phyloP scores from a whole-genome alignment of 2,329 filamentous ascomycete species.

The Penicillium concentricum region DNA sequence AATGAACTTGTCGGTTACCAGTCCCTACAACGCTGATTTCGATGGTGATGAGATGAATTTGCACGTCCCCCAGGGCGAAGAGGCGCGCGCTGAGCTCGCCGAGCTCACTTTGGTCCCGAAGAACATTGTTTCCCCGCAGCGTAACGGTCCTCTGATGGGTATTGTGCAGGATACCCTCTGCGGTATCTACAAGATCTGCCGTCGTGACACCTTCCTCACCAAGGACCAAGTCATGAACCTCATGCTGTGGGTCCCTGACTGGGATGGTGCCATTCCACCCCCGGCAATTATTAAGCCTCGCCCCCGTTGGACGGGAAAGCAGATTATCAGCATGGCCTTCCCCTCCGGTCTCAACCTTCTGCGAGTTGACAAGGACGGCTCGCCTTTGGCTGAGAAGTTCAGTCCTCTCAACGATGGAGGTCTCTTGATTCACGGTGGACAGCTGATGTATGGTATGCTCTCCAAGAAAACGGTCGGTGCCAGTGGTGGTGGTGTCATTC shows the following conservation, averaged over 20 bases:
- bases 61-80: constrained; percentile 96
- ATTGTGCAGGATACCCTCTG: constrained; percentile 98
- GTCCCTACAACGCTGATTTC: constrained; percentile 99
- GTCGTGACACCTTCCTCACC: constrained; percentile 84
- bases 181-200: constrained; percentile 94
- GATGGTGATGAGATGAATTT: constrained; percentile 99
- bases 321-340: constrained; percentile 91
- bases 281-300: constrained; percentile 92
- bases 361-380: constrained; percentile 62
- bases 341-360: constrained; percentile 80
- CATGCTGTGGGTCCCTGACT: constrained; percentile 94
- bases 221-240: constrained; percentile 95
- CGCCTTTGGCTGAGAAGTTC: constrained; percentile 53
- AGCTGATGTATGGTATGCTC: constrained; percentile 85
- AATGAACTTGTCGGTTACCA: constrained; percentile 94
- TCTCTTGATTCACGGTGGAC: constrained; percentile 77
- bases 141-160: constrained; percentile 97
- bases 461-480: constrained; percentile 95
- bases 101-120: constrained; percentile 96
- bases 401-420: constrained; percentile 72
- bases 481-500: constrained; percentile 83
- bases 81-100: constrained; percentile 90
- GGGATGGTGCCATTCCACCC: constrained; percentile 91
- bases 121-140: constrained; percentile 97
- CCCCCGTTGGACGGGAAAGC: constrained; percentile 96